A percentile compares a stretch with the other conserved stretches of the same genome.
phyloP scores from a whole-genome alignment of 2,329 filamentous ascomycete genomes.

The Pyrenophora seminiperda region DNA sequence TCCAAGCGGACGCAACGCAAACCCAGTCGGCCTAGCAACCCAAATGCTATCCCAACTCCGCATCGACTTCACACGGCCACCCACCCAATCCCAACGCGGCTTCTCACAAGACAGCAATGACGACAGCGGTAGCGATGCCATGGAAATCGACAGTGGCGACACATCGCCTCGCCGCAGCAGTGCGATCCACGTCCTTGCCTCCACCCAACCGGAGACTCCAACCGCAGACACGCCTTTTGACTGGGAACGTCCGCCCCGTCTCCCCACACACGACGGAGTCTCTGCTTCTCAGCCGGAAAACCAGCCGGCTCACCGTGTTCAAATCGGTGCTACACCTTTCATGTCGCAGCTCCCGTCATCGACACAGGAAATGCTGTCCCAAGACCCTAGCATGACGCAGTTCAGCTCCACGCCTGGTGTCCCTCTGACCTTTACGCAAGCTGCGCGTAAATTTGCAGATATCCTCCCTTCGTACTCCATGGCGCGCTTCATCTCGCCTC shows the following conservation, averaged over 20 bases:
- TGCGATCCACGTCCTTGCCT: slow-evolving; percentile 62
- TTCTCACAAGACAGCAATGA: slow-evolving; percentile 52
- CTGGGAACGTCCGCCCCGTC: slow-evolving; percentile 76
- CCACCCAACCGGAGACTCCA: slow-evolving; percentile 85
- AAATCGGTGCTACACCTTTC: slow-evolving; percentile 23
- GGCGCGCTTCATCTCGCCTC: slow-evolving; percentile 88
- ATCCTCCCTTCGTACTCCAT: slow-evolving; percentile 87
- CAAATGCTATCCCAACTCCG: slow-evolving; percentile 90
- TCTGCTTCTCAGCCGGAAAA: slow-evolving; percentile 47
- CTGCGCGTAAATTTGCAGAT: slow-evolving; percentile 84
- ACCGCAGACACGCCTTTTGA: slow-evolving; percentile 79
- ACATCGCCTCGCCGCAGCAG: slow-evolving; percentile 40
- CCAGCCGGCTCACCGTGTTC: slow-evolving; percentile 24
- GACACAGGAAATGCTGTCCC: slow-evolving; percentile 68
- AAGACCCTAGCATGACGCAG: slow-evolving; percentile 83
- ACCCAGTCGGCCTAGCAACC: slow-evolving; percentile 86
- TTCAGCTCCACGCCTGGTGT: slow-evolving; percentile 81
- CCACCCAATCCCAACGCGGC: slow-evolving; percentile 57
- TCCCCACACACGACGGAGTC: slow-evolving; percentile 41
- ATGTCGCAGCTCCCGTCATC: slow-evolving; percentile 42
- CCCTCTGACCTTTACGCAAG: slow-evolving; percentile 84
- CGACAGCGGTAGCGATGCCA: slow-evolving; percentile 49
- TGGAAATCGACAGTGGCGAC: slow-evolving; percentile 74
- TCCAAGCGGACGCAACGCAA: slow-evolving; percentile 72
- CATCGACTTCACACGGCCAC: slow-evolving; percentile 80